phyloP scores from a whole-genome alignment of 306 rosid genomes.

The Gleditsia sinensis region DNA sequence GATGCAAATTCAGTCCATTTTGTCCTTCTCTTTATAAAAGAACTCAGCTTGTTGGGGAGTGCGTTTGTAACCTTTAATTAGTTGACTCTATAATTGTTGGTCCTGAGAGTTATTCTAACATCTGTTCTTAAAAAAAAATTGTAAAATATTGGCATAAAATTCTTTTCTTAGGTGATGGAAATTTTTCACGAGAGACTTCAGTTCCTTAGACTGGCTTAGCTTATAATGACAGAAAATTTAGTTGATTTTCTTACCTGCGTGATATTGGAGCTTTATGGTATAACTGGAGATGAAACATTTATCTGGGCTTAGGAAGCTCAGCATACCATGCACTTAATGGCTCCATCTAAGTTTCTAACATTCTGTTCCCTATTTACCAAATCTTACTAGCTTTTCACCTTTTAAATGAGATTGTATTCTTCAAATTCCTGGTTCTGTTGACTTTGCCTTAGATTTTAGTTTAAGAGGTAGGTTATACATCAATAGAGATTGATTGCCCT shows the following conservation, averaged over 20 bases:
- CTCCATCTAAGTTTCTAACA: too few species aligned
- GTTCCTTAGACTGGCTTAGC: constrained; percentile 16
- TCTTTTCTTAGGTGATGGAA: not conserved
- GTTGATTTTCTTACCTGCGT: not conserved
- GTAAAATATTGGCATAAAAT: not conserved
- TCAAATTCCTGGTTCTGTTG: constrained; percentile 24
- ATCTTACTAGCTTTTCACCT: not conserved
- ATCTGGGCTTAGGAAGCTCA: constrained; percentile 1
- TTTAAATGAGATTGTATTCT: constrained; percentile 21
- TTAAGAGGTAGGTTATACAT: constrained; percentile 14
- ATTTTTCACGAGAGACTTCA: not conserved
- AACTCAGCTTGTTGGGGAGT: not conserved
- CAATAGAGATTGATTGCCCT: not conserved
- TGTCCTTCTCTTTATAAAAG: not conserved
- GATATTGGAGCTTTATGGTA: not conserved
- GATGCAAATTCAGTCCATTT: not conserved
- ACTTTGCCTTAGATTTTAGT: constrained; percentile 13
- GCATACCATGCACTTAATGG: not conserved
- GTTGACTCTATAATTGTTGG: not conserved
- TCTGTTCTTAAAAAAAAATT: not conserved
- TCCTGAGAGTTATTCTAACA: not conserved
- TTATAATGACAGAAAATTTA: not conserved
- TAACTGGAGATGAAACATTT: not conserved
- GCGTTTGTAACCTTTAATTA: not conserved
- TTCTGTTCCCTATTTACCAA: not conserved